Evolutionary conservation across 495 filamentous ascomycete genomes (phyloP).

Genomic region (Ramalina peruviana): DNA sequence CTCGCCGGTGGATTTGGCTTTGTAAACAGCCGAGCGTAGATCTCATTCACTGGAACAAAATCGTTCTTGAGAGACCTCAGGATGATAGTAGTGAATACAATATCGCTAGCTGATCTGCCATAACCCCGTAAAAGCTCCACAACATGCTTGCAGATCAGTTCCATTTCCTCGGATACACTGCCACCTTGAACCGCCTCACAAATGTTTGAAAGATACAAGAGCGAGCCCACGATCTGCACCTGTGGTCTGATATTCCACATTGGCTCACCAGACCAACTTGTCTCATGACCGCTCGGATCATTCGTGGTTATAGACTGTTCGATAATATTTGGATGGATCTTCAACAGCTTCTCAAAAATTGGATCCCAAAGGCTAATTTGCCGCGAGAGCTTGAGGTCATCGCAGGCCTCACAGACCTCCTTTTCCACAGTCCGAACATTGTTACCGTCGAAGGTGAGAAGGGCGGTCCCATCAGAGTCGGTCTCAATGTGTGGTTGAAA

Average conservation of each 20-base stretch:
- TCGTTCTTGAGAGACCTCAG: conserved; percentile 59
- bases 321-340: background rate
- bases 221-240: background rate
- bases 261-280: background rate
- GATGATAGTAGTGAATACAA: conserved; percentile 62
- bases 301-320: background rate
- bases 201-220: conserved; percentile 27
- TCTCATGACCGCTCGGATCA: background rate
- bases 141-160: conserved; percentile 28
- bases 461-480: conserved; percentile 49
- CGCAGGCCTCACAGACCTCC: conserved; percentile 20
- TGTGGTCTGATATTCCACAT: background rate
- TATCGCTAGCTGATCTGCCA: conserved; percentile 32
- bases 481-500: conserved; percentile 11
- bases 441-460: conserved; percentile 38
- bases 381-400: conserved; percentile 27
- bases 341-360: conserved; percentile 22
- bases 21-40: conserved; percentile 52
- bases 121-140: conserved; percentile 13
- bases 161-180: conserved; percentile 31
- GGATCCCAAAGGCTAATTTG: conserved; percentile 33
- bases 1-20: conserved; percentile 72
- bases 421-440: conserved; percentile 42
- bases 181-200: conserved; percentile 27
- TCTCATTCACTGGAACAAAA: conserved; percentile 57